Evolutionary conservation across 371 early-diverging fungal genomes (phyloP).

Genomic region (Mortierella sp.): DNA sequence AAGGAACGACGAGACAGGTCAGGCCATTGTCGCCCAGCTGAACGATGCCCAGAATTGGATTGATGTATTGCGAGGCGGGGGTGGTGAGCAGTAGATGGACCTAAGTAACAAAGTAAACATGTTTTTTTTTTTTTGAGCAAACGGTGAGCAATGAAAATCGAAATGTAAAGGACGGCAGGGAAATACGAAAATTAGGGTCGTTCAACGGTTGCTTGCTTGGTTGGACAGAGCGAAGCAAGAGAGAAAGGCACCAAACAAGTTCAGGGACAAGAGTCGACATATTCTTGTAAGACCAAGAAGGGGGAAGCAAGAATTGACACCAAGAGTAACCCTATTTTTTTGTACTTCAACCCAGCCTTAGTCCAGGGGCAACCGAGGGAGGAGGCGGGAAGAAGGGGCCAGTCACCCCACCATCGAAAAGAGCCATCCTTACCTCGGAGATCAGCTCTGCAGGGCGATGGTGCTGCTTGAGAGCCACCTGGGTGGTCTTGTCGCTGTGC

Average conservation of each 20-base stretch:
- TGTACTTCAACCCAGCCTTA: too few species aligned
- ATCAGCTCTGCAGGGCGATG: conserved; percentile 50
- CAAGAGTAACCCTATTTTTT: background rate
- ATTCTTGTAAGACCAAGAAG: background rate
- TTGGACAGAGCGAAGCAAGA: background rate
- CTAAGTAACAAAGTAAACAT: conserved; percentile 21
- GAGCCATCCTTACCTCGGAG: conserved; percentile 29
- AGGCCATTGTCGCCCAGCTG: conserved; percentile 51
- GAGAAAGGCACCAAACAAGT: background rate
- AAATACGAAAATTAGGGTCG: background rate
- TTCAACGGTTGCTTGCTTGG: background rate
- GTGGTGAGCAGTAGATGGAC: conserved; percentile 46
- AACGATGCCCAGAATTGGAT: conserved; percentile 41
- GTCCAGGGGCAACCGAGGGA: background rate
- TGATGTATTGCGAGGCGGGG: conserved; percentile 37
- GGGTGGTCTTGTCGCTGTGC: background rate
- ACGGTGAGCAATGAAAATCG: background rate
- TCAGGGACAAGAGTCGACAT: conserved; percentile 10
- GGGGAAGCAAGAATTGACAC: background rate
- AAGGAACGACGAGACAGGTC: conserved; percentile 39
- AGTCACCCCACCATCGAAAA: too few species aligned
- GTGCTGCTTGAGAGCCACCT: conserved; percentile 47
- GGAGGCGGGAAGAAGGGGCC: too few species aligned
- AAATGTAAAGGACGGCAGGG: background rate
- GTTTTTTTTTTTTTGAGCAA: background rate